Evolutionary conservation across 306 rosid species (phyloP).

Genomic region (Albizia julibrissin): DNA sequence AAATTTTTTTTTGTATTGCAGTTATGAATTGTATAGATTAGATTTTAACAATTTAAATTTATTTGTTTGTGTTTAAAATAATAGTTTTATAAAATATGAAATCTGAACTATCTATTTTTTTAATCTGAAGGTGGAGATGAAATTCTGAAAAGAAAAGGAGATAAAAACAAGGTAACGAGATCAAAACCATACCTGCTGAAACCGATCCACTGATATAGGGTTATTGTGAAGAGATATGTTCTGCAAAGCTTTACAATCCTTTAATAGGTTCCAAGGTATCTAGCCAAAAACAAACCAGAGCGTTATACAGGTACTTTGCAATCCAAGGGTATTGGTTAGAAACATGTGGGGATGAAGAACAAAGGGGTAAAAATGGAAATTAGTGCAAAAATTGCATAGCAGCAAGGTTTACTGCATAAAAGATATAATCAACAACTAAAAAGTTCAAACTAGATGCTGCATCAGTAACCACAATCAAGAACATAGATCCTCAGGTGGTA

Average conservation of each 20-base stretch:
- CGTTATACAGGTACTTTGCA: conserved; percentile 8
- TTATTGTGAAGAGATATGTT: conserved; percentile 87
- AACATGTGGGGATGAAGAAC: not conserved
- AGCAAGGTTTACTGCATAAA: not conserved
- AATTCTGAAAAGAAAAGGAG: too few relatives aligned
- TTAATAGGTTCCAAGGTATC: conserved; percentile 76
- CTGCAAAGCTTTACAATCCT: conserved; percentile 90
- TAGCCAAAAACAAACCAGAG: conserved; percentile 39
- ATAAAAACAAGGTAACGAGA: not conserved
- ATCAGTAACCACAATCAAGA: conserved; percentile 9
- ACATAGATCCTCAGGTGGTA: not conserved
- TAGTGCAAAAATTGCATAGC: not conserved
- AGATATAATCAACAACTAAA: not conserved
- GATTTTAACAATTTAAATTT: too few relatives aligned
- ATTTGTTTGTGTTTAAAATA: too few relatives aligned
- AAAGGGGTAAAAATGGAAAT: not conserved
- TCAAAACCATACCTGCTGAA: conserved; percentile 71
- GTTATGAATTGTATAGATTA: too few relatives aligned
- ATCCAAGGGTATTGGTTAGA: not conserved
- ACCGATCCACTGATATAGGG: conserved; percentile 90
- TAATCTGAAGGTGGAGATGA: too few relatives aligned
- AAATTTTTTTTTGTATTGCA: too few relatives aligned
- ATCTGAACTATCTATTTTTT: too few relatives aligned
- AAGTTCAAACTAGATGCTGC: conserved; percentile 6
- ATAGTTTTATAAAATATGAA: too few relatives aligned